Percentiles rank a stretch among this genome's conserved stretches.
These are phyloP conservation scores for Pleoardoris graminearum DNA, from an alignment of 2,329 filamentous ascomycete species.

Conservation along the genomic window DNA sequence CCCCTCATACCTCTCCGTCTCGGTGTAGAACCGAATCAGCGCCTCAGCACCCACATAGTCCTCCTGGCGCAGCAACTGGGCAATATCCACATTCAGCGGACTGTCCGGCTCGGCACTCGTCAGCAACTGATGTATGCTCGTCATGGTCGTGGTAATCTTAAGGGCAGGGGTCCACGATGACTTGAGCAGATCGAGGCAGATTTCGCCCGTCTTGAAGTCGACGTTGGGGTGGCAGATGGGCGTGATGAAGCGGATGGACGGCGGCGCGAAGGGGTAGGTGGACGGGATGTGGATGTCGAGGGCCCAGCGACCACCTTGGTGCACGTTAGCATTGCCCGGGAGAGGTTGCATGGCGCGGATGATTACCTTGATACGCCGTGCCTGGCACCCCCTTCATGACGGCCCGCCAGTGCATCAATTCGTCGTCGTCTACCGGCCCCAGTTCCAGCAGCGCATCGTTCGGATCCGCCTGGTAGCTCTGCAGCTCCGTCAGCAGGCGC, in stretches of 20 bases:
- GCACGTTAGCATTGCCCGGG: neutral
- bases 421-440: conserved; percentile 59
- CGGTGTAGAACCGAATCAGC: conserved; percentile 73
- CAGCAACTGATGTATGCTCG: conserved; percentile 72
- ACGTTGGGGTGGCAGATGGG: conserved; percentile 48
- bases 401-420: conserved; percentile 63
- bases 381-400: conserved; percentile 62
- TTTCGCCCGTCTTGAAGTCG: conserved; percentile 71
- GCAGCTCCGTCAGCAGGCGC: conserved; percentile 64
- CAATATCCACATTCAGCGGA: conserved; percentile 79
- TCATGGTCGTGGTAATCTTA: conserved; percentile 74
- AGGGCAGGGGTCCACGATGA: conserved; percentile 82
- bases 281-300: conserved; percentile 75
- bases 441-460: conserved; percentile 61
- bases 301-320: conserved; percentile 74
- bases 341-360: neutral
- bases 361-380: conserved; percentile 63
- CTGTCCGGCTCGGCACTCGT: conserved; percentile 70
- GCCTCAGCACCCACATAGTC: conserved; percentile 69
- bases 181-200: conserved; percentile 86
- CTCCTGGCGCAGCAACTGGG: conserved; percentile 68
- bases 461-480: conserved; percentile 59
- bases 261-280: conserved; percentile 78
- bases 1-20: conserved; percentile 52
- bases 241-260: conserved; percentile 76